Percentiles rank a stretch among this genome's conserved stretches.
Evolutionary conservation across 352 stramenopile genomes (phyloP).

Genomic region (Globisporangium cylindrosporum): DNA sequence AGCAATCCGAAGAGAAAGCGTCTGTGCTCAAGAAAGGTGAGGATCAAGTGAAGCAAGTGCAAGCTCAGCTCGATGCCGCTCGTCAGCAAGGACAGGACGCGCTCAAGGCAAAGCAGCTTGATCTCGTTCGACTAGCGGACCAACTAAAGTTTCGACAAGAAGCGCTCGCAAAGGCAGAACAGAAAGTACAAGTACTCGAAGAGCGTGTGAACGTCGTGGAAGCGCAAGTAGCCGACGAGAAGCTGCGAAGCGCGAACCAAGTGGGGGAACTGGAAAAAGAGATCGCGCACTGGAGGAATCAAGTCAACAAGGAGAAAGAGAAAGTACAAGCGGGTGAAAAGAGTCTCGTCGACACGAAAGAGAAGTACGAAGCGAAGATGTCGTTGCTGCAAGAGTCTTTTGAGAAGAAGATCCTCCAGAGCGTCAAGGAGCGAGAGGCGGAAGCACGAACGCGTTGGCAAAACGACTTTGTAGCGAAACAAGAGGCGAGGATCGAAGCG

Average conservation of each 20-base stretch:
- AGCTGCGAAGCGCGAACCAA: constrained; percentile 36
- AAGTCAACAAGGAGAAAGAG: constrained; percentile 55
- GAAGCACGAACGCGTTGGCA: constrained; percentile 64
- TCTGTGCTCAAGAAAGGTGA: constrained; percentile 29
- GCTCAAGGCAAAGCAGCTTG: constrained; percentile 51
- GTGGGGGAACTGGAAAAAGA: constrained; percentile 53
- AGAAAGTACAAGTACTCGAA: constrained; percentile 42
- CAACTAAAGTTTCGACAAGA: constrained; percentile 66
- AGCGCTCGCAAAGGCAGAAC: constrained; percentile 42
- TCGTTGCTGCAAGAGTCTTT: constrained; percentile 40
- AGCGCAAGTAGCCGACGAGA: constrained; percentile 37
- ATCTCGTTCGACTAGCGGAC: constrained; percentile 43
- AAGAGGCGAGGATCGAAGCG: constrained; percentile 66
- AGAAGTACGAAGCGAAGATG: constrained; percentile 54
- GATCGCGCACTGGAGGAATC: constrained; percentile 35
- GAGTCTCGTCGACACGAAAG: constrained; percentile 28
- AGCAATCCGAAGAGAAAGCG: constrained; percentile 55
- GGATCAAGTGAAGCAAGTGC: constrained; percentile 32
- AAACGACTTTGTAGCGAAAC: constrained; percentile 62
- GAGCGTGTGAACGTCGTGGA: constrained; percentile 32
- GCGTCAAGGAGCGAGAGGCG: constrained; percentile 49
- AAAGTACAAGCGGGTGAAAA: constrained; percentile 29
- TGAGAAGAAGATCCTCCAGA: constrained; percentile 49
- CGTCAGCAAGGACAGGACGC: constrained; percentile 37
- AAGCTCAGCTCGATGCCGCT: constrained; percentile 34